phyloP scores from a whole-genome alignment of 2,329 filamentous ascomycete species.

The Clathrospora elynae region DNA sequence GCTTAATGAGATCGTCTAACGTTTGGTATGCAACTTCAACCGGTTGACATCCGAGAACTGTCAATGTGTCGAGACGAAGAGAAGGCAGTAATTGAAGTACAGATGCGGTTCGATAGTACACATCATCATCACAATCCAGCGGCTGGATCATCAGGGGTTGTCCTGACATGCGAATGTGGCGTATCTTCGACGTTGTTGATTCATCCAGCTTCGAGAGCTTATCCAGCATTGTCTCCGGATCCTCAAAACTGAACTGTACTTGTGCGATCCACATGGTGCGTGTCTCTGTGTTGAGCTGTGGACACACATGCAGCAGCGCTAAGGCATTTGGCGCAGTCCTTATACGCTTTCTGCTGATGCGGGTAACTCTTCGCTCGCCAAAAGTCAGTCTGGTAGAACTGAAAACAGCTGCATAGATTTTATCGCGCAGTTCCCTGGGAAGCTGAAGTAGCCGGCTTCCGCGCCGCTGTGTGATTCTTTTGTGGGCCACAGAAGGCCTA shows the following conservation, averaged over 20 bases:
- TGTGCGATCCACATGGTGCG: conserved; percentile 20
- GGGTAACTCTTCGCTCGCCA: conserved; percentile 18
- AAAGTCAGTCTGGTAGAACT: conserved; percentile 22
- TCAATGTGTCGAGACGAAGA: conserved; percentile 19
- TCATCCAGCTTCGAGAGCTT: conserved; percentile 14
- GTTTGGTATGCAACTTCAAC: conserved; percentile 22
- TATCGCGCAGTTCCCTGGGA: conserved; percentile 19
- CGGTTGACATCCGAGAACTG: conserved; percentile 15
- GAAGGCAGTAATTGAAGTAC: conserved; percentile 20
- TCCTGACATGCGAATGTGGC: conserved; percentile 16
- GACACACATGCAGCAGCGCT: conserved; percentile 17
- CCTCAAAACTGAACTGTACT: conserved; percentile 20
- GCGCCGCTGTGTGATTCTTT: no score
- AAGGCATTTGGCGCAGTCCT: conserved; percentile 20
- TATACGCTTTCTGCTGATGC: conserved; percentile 18
- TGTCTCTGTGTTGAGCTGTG: conserved; percentile 19
- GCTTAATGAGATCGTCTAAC: conserved; percentile 17
- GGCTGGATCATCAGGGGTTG: conserved; percentile 23
- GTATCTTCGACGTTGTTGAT: conserved; percentile 16
- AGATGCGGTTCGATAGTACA: conserved; percentile 21
- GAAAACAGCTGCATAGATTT: conserved; percentile 19
- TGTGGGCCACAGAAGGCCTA: no score
- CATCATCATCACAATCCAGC: conserved; percentile 21
- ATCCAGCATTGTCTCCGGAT: conserved; percentile 20
- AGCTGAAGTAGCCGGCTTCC: conserved; percentile 16